Evolutionary conservation across 768 basidiomycete species (phyloP).

Genomic region (Russula abietina): DNA sequence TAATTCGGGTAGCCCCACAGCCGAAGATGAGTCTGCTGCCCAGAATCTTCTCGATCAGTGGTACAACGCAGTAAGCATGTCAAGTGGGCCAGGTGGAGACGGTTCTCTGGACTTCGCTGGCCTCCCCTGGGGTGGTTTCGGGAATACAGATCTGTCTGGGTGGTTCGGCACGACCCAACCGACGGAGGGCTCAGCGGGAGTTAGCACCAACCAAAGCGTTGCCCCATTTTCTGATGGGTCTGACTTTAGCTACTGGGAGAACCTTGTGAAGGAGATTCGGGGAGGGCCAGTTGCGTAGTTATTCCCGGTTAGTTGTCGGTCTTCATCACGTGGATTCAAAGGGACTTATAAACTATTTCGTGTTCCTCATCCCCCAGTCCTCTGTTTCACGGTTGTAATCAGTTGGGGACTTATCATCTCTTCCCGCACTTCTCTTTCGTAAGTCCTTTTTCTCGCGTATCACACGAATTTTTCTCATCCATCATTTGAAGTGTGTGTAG

Average conservation of each 20-base stretch:
- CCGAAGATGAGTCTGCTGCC: constrained; percentile 66
- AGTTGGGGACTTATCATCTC: not conserved
- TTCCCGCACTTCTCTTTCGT: not conserved
- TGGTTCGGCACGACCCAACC: constrained; percentile 22
- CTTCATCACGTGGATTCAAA: not conserved
- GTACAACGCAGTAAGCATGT: constrained; percentile 71
- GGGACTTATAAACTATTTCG: too few relatives aligned
- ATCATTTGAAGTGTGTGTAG: not conserved
- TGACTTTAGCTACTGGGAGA: constrained; percentile 26
- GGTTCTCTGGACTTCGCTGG: constrained; percentile 31
- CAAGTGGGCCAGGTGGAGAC: constrained; percentile 29
- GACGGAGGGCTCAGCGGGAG: not conserved
- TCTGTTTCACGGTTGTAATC: too few relatives aligned
- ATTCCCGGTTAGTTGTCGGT: not conserved
- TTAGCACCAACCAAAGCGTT: not conserved
- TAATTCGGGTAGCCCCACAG: constrained; percentile 59
- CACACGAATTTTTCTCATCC: not conserved
- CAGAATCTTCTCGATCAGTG: constrained; percentile 79
- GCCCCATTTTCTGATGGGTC: constrained; percentile 17
- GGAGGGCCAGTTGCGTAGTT: constrained; percentile 18
- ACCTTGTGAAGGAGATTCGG: constrained; percentile 26
- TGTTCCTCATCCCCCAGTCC: too few relatives aligned
- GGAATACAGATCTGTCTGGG: constrained; percentile 23
- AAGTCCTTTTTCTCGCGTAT: not conserved
- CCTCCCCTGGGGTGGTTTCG: constrained; percentile 26